phyloP scores from a whole-genome alignment of 208 protist genomes.

The Leishmania braziliensis region DNA sequence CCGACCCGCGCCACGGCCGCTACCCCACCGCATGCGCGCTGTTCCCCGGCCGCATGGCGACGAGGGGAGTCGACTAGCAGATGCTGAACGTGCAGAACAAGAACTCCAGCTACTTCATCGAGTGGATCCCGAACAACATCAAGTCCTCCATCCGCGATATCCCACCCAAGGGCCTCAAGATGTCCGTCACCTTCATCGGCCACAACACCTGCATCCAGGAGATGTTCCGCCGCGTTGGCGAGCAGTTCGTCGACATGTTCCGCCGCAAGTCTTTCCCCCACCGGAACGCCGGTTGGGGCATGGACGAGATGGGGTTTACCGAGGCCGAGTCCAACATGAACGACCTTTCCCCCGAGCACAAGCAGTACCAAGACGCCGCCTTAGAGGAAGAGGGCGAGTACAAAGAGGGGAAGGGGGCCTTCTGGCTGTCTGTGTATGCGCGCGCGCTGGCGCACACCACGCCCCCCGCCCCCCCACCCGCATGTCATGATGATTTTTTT shows the following conservation, averaged over 20 bases:
- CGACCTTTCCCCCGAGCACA: constrained; percentile 93
- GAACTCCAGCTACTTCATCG: constrained; percentile 95
- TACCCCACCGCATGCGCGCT: constrained; percentile 83
- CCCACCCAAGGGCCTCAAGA: constrained; percentile 92
- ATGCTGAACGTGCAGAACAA: constrained; percentile 25
- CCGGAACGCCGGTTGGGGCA: constrained; percentile 98
- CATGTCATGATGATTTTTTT: too few species aligned
- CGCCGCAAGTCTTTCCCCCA: constrained; percentile 98
- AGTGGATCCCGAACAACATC: constrained; percentile 24
- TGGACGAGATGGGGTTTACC: constrained; percentile 90
- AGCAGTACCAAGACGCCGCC: constrained; percentile 94
- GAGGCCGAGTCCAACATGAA: constrained; percentile 95
- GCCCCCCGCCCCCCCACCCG: too few species aligned
- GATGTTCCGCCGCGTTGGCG: constrained; percentile 93
- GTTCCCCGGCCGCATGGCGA: constrained; percentile 93
- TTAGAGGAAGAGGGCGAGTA: constrained; percentile 80
- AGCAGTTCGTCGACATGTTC: constrained; percentile 99
- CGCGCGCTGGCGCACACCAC: too few species aligned
- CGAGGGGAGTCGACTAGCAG: too few species aligned
- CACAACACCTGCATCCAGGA: constrained; percentile 95
- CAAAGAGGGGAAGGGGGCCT: constrained; percentile 66
- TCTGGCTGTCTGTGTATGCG: constrained; percentile 13
- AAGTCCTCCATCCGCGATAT: constrained; percentile 82
- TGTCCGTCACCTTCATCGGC: constrained; percentile 94
- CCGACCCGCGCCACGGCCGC: constrained; percentile 45